These are phyloP conservation scores for Irpex rosettiformis DNA, from an alignment of 1,284 basidiomycete species.

Conservation along the genomic window DNA sequence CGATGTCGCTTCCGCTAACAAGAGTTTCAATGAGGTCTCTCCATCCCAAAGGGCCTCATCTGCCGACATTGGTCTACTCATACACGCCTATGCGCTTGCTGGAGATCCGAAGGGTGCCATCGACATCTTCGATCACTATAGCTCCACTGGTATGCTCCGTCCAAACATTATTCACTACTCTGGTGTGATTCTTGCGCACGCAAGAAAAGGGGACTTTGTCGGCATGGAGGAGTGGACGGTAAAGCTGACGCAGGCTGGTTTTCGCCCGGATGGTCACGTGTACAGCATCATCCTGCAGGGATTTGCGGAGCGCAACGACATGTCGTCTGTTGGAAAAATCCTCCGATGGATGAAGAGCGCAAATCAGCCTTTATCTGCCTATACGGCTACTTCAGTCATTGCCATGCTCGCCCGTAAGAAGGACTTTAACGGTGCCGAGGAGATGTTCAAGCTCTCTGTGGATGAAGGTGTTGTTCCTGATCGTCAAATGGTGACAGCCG, in stretches of 20 bases:
- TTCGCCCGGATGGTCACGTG: conserved; percentile 50
- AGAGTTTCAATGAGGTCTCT: conserved; percentile 39
- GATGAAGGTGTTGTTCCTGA: conserved; percentile 62
- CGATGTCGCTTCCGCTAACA: conserved; percentile 39
- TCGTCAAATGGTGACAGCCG: conserved; percentile 58
- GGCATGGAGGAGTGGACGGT: conserved; percentile 57
- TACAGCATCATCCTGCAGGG: conserved; percentile 63
- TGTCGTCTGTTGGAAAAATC: conserved; percentile 51
- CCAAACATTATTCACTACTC: conserved; percentile 53
- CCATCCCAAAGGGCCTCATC: conserved; percentile 18
- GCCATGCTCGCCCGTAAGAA: conserved; percentile 61
- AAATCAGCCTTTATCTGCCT: conserved; percentile 44
- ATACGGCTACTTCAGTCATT: conserved; percentile 72
- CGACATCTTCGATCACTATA: conserved; percentile 52
- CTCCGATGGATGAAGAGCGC: conserved; percentile 62
- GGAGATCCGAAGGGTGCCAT: conserved; percentile 42
- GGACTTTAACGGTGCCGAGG: conserved; percentile 68
- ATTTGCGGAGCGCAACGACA: conserved; percentile 56
- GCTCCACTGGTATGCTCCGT: conserved; percentile 35
- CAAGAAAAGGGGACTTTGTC: conserved; percentile 44
- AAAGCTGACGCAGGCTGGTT: conserved; percentile 46
- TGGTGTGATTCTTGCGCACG: conserved; percentile 54
- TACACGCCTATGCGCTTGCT: conserved; percentile 52
- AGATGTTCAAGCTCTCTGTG: conserved; percentile 63
- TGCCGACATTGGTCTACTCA: conserved; percentile 40